Percentiles rank a stretch among this genome's conserved stretches.
Conservation (phyloP, 2,329 filamentous ascomycete species). For the Aspergillus sp. region DNA sequence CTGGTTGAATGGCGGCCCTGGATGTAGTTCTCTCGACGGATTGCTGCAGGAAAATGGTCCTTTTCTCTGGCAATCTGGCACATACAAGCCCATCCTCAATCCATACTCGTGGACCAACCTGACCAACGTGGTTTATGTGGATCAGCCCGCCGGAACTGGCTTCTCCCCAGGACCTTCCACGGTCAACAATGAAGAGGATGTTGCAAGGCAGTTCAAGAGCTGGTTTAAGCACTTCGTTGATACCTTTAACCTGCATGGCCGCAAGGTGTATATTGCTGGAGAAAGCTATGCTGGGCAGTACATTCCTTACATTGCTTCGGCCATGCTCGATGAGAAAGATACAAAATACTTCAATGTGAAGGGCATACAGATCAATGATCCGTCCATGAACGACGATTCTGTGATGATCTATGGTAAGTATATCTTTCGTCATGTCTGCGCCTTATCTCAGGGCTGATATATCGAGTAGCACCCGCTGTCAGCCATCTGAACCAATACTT, state of each 20-base stretch:
- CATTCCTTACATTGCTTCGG: conserved; percentile 69
- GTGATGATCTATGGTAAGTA: conserved; percentile 52
- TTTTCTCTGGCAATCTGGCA: too few species aligned
- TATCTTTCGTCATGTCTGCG: too few species aligned
- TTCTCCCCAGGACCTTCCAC: conserved; percentile 59
- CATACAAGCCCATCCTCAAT: too few species aligned
- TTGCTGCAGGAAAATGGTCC: too few species aligned
- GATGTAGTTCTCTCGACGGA: too few species aligned
- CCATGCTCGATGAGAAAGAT: conserved; percentile 68
- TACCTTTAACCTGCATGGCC: conserved; percentile 64
- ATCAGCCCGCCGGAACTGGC: conserved; percentile 56
- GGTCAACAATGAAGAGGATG: conserved; percentile 49
- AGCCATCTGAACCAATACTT: conserved; percentile 42
- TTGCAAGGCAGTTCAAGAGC: conserved; percentile 56
- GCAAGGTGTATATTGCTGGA: conserved; percentile 70
- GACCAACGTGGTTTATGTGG: conserved; percentile 67
- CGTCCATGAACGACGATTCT: conserved; percentile 55
- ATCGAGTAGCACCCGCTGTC: conserved; percentile 39
- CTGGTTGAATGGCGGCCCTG: too few species aligned
- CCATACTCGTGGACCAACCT: conserved; percentile 59
- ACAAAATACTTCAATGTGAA: conserved; percentile 65
- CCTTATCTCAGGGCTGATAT: too few species aligned
- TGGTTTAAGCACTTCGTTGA: conserved; percentile 76
- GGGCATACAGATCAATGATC: conserved; percentile 71
- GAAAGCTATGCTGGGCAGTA: conserved; percentile 69